Evolutionary conservation across 139 green algal species (phyloP), one percentile per base, ranked within the genome.

Genomic region (Tetraselmis chui): DNA sequence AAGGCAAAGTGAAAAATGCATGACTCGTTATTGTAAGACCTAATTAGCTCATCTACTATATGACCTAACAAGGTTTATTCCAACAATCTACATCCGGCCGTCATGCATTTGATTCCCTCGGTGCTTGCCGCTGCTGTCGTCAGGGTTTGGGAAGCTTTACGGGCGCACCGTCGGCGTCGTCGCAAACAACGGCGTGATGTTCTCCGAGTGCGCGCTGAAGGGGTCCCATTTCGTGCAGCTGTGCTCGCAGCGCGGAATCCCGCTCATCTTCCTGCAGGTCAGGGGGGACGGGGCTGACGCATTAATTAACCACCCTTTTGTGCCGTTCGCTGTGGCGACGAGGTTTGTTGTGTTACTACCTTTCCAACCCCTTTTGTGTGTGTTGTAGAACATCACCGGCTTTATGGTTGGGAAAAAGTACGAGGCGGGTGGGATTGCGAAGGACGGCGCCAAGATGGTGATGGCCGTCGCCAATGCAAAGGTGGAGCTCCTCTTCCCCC

Each of bases 391-490:
- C 85, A 94, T 96, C 81, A 89, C 84, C 1, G 92, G 92, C 58
- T 97, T 97, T 89, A 97, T 96, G 93, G 93, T 97, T 74, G 94
- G 94, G 2, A 85, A 85, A 28, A 92, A 91, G 79, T 93, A 95
- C 28, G 95, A 98, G 88, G 93, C 93, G 28, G 92, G 89, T 0
- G 95, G 95, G 86, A 98, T 98, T 31, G 95, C 95, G 28, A 98
- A 98, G 86, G 92, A 96, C 32, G 95, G 95, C 0, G 95, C 95
- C 79, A 98, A 98, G 89, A 97, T 98, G 94, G 95, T 98, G 0
- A 94, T 90, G 85, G 95, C 95, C 27, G 95, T 98, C 23, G 91
- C 93, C 31, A 94, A 92, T 59, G 93, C 87, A 0, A 32, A 91
- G 59, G 92, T 93, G 80, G 59, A 79, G 1, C n/a, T n/a, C n/a